Conservation (phyloP, 116 monocot species). For the Papilionanthe hybrid region DNA sequence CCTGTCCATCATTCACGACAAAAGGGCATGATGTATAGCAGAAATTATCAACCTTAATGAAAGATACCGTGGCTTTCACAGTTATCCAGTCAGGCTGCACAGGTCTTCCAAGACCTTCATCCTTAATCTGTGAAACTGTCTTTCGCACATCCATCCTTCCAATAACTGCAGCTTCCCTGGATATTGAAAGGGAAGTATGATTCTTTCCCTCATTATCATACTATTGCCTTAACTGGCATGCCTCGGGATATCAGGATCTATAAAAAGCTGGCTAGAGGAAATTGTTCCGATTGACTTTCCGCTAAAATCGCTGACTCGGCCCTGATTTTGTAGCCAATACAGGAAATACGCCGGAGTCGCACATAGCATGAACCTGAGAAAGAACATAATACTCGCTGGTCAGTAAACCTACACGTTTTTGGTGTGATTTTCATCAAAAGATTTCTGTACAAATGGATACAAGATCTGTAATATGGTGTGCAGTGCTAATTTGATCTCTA, state of each 20-base stretch:
- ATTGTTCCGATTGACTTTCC: slow-evolving; percentile 39
- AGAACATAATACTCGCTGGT: no score
- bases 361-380: slow-evolving; percentile 35
- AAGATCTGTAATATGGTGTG: no score
- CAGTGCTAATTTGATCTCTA: no score
- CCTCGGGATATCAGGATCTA: slow-evolving; percentile 49
- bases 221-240: slow-evolving; percentile 32
- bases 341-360: slow-evolving; percentile 41
- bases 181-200: slow-evolving; percentile 33
- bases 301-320: slow-evolving; percentile 42
- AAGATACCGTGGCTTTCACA: slow-evolving; percentile 39
- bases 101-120: slow-evolving; percentile 40
- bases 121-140: slow-evolving; percentile 47
- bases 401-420: no score
- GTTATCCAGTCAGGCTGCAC: slow-evolving; percentile 53
- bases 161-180: slow-evolving; percentile 23
- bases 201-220: slow-evolving; percentile 44
- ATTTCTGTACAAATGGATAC: no score
- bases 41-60: slow-evolving; percentile 35
- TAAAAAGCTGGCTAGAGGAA: slow-evolving; percentile 28
- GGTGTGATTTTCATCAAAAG: no score
- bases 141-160: slow-evolving; percentile 39
- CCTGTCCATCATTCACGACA: slow-evolving; percentile 22
- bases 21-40: slow-evolving; percentile 45
- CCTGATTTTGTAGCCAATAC: slow-evolving; percentile 39